A percentile compares a stretch with the other conserved stretches of the same genome.
These are phyloP conservation scores for Petasospora fabianii DNA, from an alignment of 1,139 yeast genomes.

Conservation along the genomic window DNA sequence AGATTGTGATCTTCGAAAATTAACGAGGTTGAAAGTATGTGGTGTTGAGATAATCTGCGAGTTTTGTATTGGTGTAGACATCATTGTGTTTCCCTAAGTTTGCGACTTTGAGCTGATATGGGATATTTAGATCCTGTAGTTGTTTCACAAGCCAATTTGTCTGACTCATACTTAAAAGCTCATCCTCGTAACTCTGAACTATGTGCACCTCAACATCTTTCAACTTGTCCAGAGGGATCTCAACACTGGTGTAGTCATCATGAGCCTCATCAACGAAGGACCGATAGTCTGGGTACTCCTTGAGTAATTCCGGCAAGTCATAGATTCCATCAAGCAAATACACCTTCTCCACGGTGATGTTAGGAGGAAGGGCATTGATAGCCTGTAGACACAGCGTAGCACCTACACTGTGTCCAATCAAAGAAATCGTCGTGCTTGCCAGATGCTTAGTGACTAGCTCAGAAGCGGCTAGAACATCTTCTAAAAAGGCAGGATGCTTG, in stretches of 20 bases:
- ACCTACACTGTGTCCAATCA: constrained; percentile 79
- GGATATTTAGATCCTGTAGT: constrained; percentile 17
- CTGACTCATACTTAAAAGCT: constrained; percentile 28
- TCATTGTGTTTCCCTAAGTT: constrained; percentile 31
- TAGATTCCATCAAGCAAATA: constrained; percentile 47
- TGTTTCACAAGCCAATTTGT: constrained; percentile 23
- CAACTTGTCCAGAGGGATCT: constrained; percentile 8
- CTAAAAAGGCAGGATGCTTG: constrained; percentile 59
- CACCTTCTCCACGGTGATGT: constrained; percentile 13
- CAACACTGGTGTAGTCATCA: constrained; percentile 16
- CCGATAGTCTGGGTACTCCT: constrained; percentile 42
- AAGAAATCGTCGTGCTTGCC: constrained; percentile 34
- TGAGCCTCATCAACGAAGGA: constrained; percentile 43
- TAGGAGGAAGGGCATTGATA: constrained; percentile 21
- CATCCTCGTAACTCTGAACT: constrained; percentile 32
- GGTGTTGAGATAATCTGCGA: constrained; percentile 26
- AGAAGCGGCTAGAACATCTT: constrained; percentile 52
- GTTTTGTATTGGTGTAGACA: constrained; percentile 23
- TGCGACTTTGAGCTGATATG: constrained; percentile 18
- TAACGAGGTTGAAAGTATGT: constrained; percentile 11
- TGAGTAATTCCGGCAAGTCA: constrained; percentile 35
- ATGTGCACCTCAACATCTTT: constrained; percentile 18
- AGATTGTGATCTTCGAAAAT: neutral
- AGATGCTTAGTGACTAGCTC: constrained; percentile 26
- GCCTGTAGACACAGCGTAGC: constrained; percentile 66